phyloP scores from a whole-genome alignment of 2,329 filamentous ascomycete species.

The Rhynchosporium secalis region DNA sequence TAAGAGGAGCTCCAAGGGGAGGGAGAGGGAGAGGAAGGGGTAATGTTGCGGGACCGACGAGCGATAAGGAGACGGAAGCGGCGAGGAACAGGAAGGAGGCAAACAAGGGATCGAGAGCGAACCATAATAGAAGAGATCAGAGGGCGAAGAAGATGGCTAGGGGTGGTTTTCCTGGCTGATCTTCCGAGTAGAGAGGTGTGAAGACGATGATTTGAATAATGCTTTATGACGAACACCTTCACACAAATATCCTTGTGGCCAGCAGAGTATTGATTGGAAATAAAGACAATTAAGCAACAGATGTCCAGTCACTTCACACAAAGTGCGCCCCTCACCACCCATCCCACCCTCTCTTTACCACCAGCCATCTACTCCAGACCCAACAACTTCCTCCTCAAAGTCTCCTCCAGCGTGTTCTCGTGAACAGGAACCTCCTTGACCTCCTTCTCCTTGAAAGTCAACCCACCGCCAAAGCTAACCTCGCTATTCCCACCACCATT shows the following conservation, averaged over 20 bases:
- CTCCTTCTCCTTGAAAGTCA: conserved; percentile 47
- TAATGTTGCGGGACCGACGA: conserved; percentile 63
- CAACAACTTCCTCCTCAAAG: conserved; percentile 19
- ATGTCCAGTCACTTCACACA: neutral
- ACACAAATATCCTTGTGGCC: neutral
- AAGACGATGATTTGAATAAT: neutral
- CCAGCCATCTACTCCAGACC: conserved; percentile 5
- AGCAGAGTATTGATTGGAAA: neutral
- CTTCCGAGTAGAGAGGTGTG: neutral
- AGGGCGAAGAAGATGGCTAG: conserved; percentile 66
- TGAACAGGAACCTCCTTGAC: too few relatives aligned
- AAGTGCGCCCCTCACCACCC: neutral
- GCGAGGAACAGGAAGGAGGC: conserved; percentile 78
- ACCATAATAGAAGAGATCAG: conserved; percentile 80
- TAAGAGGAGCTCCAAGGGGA: conserved; percentile 48
- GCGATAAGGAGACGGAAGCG: conserved; percentile 69
- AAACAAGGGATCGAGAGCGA: conserved; percentile 77
- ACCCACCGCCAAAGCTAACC: conserved; percentile 51
- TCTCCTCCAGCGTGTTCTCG: conserved; percentile 14
- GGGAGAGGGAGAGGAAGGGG: conserved; percentile 55
- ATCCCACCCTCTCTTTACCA: neutral
- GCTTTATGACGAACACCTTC: neutral
- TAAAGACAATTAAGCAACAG: neutral
- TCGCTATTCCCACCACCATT: conserved; percentile 49
- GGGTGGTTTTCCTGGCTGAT: conserved; percentile 44